Base-by-base conservation (phyloP, 1,284 basidiomycete species). In the Phellopilus nigrolimitatus region DNA sequence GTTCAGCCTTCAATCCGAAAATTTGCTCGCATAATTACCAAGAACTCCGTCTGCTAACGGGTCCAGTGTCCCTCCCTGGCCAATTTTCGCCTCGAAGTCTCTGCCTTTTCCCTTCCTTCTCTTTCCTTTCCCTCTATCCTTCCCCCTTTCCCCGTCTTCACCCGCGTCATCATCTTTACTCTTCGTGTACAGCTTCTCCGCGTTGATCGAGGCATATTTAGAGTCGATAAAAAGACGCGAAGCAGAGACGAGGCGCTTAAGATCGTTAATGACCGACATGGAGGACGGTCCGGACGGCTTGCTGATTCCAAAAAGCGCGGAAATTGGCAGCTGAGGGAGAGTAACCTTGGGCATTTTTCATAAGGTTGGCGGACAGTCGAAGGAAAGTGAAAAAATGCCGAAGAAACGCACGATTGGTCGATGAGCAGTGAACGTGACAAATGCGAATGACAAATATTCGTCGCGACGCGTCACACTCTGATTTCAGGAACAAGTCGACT, bases 21-120 rank as follows among this genome's bases (percentile, higher is more conserved):
- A 59, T 54, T 28, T 28, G 28, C 24, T 36, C 28, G 15, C 45
- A 47, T 39, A 22, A 51, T 42, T 65, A 89, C 88, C 88, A 56
- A 92, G 72, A 17, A 95, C 92, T 41, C 93, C 93, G 64, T 93
- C 88, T n/a, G 97, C 97, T 15, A 99, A 76, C 9, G 97, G 97
- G 71, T 99, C 97, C 40, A 99, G 73, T 2, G 97, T 99, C 13
- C 94, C 94, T 40, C 92, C 92, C 68, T 95, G 91, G 1, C 93
- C 93, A 41, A 95, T 78, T 68, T 95, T 95, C 47, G 92, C 67
- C 19, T 61, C 60, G 3, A 37, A 15, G 2, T 63, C 74, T 39
- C 71, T 69, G 21, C 67, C 71, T 31, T 25, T 37, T n/a, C 52
- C 30, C 28, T 33, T 34, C 33, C 49, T 40, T 15, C 37, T 42